These are phyloP conservation scores for Anisodus acutangulus DNA, from an alignment of 257 asterid genomes.

Conservation along the genomic window DNA sequence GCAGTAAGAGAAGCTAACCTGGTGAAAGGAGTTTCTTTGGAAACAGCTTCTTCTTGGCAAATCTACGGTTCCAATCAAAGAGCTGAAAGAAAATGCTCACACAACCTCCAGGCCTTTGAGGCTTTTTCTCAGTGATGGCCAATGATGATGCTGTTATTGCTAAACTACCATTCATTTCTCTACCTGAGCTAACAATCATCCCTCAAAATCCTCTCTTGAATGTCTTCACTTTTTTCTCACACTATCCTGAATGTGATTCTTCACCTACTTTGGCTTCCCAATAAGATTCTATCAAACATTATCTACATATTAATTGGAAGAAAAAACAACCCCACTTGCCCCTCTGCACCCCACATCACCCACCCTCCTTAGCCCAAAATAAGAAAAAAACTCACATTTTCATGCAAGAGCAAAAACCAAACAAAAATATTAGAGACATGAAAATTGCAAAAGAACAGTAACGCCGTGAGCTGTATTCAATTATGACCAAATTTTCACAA, in stretches of 20 bases:
- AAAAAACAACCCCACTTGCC: not conserved
- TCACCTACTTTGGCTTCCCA: constrained; percentile 27
- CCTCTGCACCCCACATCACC: constrained; percentile 4
- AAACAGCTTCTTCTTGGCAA: constrained; percentile 81
- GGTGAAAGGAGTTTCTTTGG: constrained; percentile 84
- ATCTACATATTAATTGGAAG: constrained; percentile 23
- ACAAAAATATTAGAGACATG: constrained; percentile 24
- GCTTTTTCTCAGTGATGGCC: constrained; percentile 78
- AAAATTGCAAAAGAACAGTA: constrained; percentile 34
- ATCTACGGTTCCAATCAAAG: constrained; percentile 89
- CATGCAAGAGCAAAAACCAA: constrained; percentile 26
- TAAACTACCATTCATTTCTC: constrained; percentile 62
- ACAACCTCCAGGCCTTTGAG: constrained; percentile 83
- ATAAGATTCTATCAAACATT: constrained; percentile 16
- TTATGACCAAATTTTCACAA: constrained; percentile 32
- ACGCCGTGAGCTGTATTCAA: constrained; percentile 31
- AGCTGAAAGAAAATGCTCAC: constrained; percentile 87
- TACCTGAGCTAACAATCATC: constrained; percentile 26
- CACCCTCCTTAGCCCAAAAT: too few relatives aligned
- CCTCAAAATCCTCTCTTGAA: constrained; percentile 28
- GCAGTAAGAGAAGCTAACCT: constrained; percentile 49
- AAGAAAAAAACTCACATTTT: constrained; percentile 15
- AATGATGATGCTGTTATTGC: constrained; percentile 60
- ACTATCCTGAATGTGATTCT: constrained; percentile 1
- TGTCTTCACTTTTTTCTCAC: constrained; percentile 13